These are phyloP conservation scores for Colletotrichum musae DNA, from an alignment of 2,329 filamentous ascomycete genomes.

Conservation along the genomic window DNA sequence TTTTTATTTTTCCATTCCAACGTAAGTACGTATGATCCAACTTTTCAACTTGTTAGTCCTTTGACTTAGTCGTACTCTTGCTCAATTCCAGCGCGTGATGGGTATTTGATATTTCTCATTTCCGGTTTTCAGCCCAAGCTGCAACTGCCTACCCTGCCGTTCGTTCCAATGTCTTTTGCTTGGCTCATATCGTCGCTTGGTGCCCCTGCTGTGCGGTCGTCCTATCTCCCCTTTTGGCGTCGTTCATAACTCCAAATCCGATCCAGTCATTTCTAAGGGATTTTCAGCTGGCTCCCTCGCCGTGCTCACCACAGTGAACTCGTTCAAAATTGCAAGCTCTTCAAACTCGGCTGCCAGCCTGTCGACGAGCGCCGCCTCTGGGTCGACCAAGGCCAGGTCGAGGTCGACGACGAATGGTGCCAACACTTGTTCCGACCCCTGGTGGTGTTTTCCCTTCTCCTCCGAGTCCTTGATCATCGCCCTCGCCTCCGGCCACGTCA, in stretches of 20 bases:
- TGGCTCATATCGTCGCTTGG: no score
- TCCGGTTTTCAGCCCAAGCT: neutral
- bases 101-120: neutral
- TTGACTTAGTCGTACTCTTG: neutral
- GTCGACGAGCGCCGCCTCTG: slow-evolving; percentile 7
- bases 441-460: slow-evolving; percentile 22
- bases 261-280: neutral
- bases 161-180: no score
- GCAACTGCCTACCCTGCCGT: neutral
- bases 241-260: neutral
- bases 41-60: neutral
- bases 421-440: neutral
- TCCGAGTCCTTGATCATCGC: slow-evolving; percentile 19
- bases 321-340: slow-evolving; percentile 29
- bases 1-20: no score
- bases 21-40: neutral
- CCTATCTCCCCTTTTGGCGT: no score
- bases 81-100: neutral
- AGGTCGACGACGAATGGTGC: slow-evolving; percentile 24
- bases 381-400: slow-evolving; percentile 9
- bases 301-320: slow-evolving; percentile 17
- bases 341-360: slow-evolving; percentile 24
- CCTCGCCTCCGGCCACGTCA: slow-evolving; percentile 17
- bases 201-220: no score
- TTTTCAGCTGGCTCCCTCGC: neutral